These are phyloP conservation scores for Candida bentonensis DNA, from an alignment of 805 yeast genomes.

Conservation along the genomic window DNA sequence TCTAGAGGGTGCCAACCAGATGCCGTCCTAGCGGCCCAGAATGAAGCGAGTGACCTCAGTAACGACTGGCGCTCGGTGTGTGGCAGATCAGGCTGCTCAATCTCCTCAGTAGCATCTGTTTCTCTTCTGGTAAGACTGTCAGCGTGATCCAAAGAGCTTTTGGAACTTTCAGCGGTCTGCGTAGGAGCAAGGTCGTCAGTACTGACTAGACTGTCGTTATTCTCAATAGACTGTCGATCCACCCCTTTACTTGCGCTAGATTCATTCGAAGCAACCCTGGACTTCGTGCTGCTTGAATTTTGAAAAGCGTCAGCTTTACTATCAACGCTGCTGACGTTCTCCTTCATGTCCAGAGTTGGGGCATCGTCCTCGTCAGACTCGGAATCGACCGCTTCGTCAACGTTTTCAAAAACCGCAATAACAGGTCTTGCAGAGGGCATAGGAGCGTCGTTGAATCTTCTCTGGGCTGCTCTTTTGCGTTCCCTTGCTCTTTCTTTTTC, in stretches of 20 bases:
- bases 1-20: conserved; percentile 86
- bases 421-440: conserved; percentile 68
- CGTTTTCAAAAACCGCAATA: conserved; percentile 80
- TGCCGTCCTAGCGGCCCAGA: conserved; percentile 97
- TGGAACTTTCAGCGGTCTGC: neutral
- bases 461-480: conserved; percentile 41
- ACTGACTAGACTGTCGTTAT: neutral
- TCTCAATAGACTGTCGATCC: neutral
- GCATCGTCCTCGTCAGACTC: conserved; percentile 22
- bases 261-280: neutral
- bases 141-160: neutral
- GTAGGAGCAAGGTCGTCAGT: neutral
- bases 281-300: neutral
- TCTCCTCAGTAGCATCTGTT: neutral
- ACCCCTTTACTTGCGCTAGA: neutral
- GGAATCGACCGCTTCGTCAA: conserved; percentile 72
- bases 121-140: neutral
- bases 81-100: neutral
- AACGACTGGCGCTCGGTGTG: conserved; percentile 54
- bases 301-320: neutral
- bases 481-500: conserved; percentile 77
- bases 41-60: conserved; percentile 70
- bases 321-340: neutral
- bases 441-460: conserved; percentile 54
- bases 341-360: neutral